A percentile compares a stretch with the other conserved stretches of the same genome.
Evolutionary conservation across 208 protist species (phyloP).

Genomic region (Leishmania mexicana): DNA sequence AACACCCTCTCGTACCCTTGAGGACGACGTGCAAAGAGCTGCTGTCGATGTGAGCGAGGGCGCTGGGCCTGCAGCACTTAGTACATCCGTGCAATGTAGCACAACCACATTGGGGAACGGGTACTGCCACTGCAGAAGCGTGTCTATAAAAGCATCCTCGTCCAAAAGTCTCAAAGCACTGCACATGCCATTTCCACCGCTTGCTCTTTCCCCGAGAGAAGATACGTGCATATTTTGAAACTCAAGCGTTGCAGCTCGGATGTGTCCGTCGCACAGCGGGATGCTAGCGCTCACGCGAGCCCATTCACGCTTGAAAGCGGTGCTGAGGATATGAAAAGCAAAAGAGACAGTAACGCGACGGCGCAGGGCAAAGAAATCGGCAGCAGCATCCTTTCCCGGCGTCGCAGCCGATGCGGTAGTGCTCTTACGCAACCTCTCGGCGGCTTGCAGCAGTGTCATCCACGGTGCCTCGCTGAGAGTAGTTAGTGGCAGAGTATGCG

Average conservation of each 20-base stretch:
- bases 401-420: not conserved
- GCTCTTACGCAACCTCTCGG: not conserved
- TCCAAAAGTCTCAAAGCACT: constrained; percentile 21
- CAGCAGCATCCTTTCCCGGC: not conserved
- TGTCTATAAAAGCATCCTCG: constrained; percentile 61
- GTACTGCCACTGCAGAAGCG: constrained; percentile 45
- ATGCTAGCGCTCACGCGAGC: constrained; percentile 31
- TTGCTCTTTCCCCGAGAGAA: not conserved
- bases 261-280: constrained; percentile 1
- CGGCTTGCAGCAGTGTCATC: constrained; percentile 8
- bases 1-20: not conserved
- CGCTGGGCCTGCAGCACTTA: not conserved
- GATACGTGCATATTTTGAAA: not conserved
- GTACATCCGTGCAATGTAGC: constrained; percentile 26
- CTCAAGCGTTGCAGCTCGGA: not conserved
- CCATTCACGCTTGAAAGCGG: constrained; percentile 45
- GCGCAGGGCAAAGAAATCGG: constrained; percentile 14
- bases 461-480: constrained; percentile 25
- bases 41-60: not conserved
- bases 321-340: constrained; percentile 48
- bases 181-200: not conserved
- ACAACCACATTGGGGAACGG: constrained; percentile 32
- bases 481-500: not conserved
- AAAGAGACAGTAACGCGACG: constrained; percentile 29
- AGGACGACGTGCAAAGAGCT: not conserved